phyloP scores from a whole-genome alignment of 106 monocot genomes.

The Iris macrosiphon region DNA sequence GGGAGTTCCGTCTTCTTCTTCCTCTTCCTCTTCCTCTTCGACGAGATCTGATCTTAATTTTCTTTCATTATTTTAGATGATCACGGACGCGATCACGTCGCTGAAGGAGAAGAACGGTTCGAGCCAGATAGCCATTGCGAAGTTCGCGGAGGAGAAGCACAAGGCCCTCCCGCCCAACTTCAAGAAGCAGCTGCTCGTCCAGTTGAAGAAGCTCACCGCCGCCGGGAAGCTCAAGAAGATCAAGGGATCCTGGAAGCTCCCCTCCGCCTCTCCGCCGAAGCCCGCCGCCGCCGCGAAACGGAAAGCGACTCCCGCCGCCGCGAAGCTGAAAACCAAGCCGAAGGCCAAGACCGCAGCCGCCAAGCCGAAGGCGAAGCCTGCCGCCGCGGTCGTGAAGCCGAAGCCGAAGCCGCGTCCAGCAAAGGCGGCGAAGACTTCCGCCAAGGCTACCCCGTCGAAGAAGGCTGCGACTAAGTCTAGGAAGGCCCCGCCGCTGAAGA shows the following conservation, averaged over 20 bases:
- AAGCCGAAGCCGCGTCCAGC: constrained; percentile 5
- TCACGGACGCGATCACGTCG: constrained; percentile 34
- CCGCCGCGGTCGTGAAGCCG: not conserved
- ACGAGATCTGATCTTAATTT: not conserved
- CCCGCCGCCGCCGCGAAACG: constrained; percentile 8
- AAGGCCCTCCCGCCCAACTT: constrained; percentile 41
- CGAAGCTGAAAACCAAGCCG: constrained; percentile 6
- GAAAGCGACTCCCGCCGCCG: not conserved
- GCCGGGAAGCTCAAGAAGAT: constrained; percentile 41
- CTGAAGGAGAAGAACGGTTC: constrained; percentile 57
- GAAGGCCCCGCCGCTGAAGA: not conserved
- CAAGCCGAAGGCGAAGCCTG: not conserved
- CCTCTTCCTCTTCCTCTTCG: no score
- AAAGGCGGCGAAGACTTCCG: not conserved
- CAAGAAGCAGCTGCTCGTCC: constrained; percentile 38
- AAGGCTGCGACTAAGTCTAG: not conserved
- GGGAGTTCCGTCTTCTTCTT: not conserved
- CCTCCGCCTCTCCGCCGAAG: constrained; percentile 12
- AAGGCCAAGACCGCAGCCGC: constrained; percentile 2
- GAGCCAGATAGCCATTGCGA: constrained; percentile 47
- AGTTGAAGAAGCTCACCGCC: constrained; percentile 36
- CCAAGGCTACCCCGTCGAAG: not conserved
- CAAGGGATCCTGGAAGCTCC: constrained; percentile 51
- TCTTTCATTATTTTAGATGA: constrained; percentile 50
- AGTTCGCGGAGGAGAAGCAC: constrained; percentile 49